Evolutionary conservation across 192 early-diverging fungal species (phyloP).

Genomic region (Gamsiella multidivaricata): DNA sequence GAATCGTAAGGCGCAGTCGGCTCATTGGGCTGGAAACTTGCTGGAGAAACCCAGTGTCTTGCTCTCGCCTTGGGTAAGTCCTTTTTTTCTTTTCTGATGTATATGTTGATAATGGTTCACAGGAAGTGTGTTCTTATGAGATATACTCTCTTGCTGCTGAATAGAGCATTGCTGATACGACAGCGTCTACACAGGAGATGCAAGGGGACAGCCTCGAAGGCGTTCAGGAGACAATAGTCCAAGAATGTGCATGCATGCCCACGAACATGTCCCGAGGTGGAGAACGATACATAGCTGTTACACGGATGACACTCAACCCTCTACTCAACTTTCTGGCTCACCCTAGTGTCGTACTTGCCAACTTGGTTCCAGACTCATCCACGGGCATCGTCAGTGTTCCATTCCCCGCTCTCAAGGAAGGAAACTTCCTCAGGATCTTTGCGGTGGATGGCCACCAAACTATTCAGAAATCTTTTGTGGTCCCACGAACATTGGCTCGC

Average conservation of each 20-base stretch:
- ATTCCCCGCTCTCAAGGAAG: conserved; percentile 19
- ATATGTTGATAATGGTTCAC: too few species aligned
- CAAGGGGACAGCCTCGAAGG: background rate
- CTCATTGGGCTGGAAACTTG: conserved; percentile 56
- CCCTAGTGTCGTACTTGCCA: conserved; percentile 28
- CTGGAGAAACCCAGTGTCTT: conserved; percentile 58
- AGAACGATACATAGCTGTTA: too few species aligned
- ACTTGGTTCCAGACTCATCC: conserved; percentile 15
- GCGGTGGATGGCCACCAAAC: conserved; percentile 31
- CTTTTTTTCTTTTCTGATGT: background rate
- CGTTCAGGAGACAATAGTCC: too few species aligned
- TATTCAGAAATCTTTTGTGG: conserved; percentile 17
- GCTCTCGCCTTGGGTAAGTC: conserved; percentile 56
- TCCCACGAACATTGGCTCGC: conserved; percentile 3
- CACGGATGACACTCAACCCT: too few species aligned
- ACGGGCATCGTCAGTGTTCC: conserved; percentile 32
- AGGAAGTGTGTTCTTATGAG: too few species aligned
- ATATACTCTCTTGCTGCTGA: too few species aligned
- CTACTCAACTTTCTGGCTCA: conserved; percentile 36
- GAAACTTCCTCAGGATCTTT: conserved; percentile 34
- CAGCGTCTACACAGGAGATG: conserved; percentile 17
- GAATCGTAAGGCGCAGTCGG: conserved; percentile 49
- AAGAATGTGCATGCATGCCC: too few species aligned
- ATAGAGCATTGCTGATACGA: conserved; percentile 32
- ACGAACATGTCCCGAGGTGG: too few species aligned